Conservation (phyloP, 805 yeast species). For the Millerozyma acaciae region DNA sequence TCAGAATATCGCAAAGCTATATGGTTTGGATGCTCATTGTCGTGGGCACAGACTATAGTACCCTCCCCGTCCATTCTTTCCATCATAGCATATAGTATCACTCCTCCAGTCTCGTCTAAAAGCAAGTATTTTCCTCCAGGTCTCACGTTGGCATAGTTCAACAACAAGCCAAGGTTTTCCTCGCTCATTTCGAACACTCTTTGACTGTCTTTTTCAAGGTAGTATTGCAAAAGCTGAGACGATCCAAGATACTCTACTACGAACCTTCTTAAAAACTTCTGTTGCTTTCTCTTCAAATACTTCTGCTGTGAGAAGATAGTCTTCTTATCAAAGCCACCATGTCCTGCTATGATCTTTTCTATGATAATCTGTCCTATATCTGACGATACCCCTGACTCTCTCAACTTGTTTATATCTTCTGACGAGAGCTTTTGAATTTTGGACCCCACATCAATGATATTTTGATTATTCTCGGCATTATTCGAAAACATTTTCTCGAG, state of each 20-base stretch:
- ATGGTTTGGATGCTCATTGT: slow-evolving; percentile 87
- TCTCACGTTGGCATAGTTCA: slow-evolving; percentile 75
- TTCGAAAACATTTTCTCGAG: slow-evolving; percentile 34
- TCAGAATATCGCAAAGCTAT: slow-evolving; percentile 67
- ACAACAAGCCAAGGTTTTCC: slow-evolving; percentile 74
- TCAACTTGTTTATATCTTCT: slow-evolving; percentile 83
- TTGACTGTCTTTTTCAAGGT: slow-evolving; percentile 71
- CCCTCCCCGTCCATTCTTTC: slow-evolving; percentile 87
- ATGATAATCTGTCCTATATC: slow-evolving; percentile 73
- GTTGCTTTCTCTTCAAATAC: slow-evolving; percentile 86
- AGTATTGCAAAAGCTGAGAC: slow-evolving; percentile 66
- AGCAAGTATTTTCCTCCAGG: slow-evolving; percentile 89
- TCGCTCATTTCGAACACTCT: slow-evolving; percentile 76
- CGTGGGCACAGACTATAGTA: slow-evolving; percentile 70
- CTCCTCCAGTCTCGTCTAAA: slow-evolving; percentile 92
- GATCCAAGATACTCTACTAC: slow-evolving; percentile 74
- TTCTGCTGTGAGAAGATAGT: slow-evolving; percentile 89
- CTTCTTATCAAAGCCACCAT: slow-evolving; percentile 82
- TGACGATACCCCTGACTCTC: slow-evolving; percentile 60
- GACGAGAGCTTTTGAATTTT: slow-evolving; percentile 67
- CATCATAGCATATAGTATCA: slow-evolving; percentile 77
- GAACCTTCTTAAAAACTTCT: slow-evolving; percentile 82
- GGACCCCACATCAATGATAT: slow-evolving; percentile 64
- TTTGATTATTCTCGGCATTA: slow-evolving; percentile 60
- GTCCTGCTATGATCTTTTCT: slow-evolving; percentile 76